These are phyloP conservation scores for Thymus quinquecostatus DNA, from an alignment of 257 asterid species.

Conservation along the genomic window DNA sequence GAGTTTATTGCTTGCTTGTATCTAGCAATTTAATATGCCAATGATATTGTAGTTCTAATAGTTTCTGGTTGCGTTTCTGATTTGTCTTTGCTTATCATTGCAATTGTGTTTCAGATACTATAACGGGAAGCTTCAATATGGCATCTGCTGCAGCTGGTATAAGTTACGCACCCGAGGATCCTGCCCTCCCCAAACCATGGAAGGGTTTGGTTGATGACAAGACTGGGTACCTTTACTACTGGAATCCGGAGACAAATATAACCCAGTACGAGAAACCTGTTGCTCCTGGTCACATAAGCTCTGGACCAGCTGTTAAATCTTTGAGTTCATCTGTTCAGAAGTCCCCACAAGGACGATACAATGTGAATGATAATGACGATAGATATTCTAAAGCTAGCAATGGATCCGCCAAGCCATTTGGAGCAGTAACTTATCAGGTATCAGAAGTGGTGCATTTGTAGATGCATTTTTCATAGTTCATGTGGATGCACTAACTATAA, in stretches of 20 bases:
- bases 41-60: not conserved
- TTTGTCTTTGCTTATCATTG: not conserved
- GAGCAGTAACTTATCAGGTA: slow-evolving; percentile 56
- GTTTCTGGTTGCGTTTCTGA: not conserved
- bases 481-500: slow-evolving; percentile 9
- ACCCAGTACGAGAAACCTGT: slow-evolving; percentile 92
- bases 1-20: not conserved
- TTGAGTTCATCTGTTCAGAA: slow-evolving; percentile 67
- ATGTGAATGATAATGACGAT: slow-evolving; percentile 44
- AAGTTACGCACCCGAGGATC: slow-evolving; percentile 95
- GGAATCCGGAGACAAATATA: slow-evolving; percentile 95
- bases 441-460: slow-evolving; percentile 8
- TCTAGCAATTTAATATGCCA: not conserved
- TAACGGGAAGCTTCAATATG: slow-evolving; percentile 49
- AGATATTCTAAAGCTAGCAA: slow-evolving; percentile 51
- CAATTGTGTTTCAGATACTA: slow-evolving; percentile 29
- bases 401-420: slow-evolving; percentile 47
- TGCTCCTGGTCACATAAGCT: slow-evolving; percentile 42
- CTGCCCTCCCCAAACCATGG: slow-evolving; percentile 97
- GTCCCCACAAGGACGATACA: slow-evolving; percentile 49
- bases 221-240: slow-evolving; percentile 86
- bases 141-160: slow-evolving; percentile 62
- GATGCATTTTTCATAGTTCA: not conserved
- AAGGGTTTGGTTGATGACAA: slow-evolving; percentile 82
- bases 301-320: slow-evolving; percentile 51